These are phyloP conservation scores for Backusella tuberculispora DNA, from an alignment of 192 early-diverging fungal genomes.

Conservation along the genomic window DNA sequence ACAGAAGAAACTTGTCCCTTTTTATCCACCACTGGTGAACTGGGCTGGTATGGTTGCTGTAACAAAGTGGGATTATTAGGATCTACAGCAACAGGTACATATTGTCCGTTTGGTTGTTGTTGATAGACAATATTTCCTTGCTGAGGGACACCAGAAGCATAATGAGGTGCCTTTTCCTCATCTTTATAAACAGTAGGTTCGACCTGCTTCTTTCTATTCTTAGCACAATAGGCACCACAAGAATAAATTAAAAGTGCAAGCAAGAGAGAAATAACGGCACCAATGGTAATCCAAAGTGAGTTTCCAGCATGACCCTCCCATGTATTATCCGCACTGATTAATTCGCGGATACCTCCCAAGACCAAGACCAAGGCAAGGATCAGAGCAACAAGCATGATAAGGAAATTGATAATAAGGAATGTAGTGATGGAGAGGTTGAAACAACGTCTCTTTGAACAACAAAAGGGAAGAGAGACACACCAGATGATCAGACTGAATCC, in stretches of 20 bases:
- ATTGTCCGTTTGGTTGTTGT: neutral
- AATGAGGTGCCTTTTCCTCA: neutral
- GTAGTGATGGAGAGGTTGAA: slow-evolving; percentile 19
- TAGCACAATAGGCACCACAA: neutral
- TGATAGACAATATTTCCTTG: neutral
- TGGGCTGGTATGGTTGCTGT: neutral
- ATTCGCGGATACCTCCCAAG: neutral
- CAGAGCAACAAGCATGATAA: slow-evolving; percentile 14
- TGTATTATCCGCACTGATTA: neutral
- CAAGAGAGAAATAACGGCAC: slow-evolving; percentile 11
- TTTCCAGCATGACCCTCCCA: slow-evolving; percentile 29
- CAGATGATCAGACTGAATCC: slow-evolving; percentile 28
- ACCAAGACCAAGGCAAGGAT: slow-evolving; percentile 21
- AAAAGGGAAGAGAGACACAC: slow-evolving; percentile 24
- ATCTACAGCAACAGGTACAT: neutral
- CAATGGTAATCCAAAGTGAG: slow-evolving; percentile 27
- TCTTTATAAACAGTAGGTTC: neutral
- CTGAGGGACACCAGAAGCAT: neutral
- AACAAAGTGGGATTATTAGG: neutral
- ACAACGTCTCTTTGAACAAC: neutral
- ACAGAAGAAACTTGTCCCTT: neutral
- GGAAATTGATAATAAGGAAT: slow-evolving; percentile 20
- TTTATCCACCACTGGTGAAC: neutral
- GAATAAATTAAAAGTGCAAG: neutral
- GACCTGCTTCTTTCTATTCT: neutral